These are phyloP conservation scores for Ustilago crameri DNA, from an alignment of 1,284 basidiomycete species.

Conservation along the genomic window DNA sequence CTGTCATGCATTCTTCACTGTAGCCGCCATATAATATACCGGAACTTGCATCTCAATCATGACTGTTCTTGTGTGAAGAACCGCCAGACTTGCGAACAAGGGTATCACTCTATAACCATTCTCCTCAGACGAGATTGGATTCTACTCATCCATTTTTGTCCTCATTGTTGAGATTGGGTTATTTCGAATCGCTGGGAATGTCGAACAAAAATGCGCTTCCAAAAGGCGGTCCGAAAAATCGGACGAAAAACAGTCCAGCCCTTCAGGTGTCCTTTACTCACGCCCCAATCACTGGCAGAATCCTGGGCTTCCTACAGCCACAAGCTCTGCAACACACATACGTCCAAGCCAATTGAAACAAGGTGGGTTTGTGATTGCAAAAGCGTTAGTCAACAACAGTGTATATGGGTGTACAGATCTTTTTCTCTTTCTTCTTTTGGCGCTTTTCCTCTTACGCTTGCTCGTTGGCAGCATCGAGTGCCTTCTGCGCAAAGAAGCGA, in stretches of 20 bases:
- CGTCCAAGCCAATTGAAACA: neutral
- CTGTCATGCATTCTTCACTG: neutral
- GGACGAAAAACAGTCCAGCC: neutral
- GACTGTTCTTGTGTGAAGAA: neutral
- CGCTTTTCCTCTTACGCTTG: slow-evolving; percentile 10
- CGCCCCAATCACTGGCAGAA: neutral
- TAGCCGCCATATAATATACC: neutral
- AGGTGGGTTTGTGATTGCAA: slow-evolving; percentile 19
- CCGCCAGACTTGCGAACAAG: too few relatives aligned
- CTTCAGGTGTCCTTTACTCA: neutral
- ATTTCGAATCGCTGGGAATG: too few relatives aligned
- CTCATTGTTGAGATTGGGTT: too few relatives aligned
- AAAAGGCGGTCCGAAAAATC: neutral
- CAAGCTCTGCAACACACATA: neutral
- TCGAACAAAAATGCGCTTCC: neutral
- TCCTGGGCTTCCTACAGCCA: neutral
- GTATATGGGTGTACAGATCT: slow-evolving; percentile 7
- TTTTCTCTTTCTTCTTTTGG: slow-evolving; percentile 1
- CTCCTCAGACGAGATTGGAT: too few relatives aligned
- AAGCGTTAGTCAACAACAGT: slow-evolving; percentile 6
- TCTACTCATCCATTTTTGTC: too few relatives aligned
- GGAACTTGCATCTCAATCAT: neutral
- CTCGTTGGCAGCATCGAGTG: slow-evolving; percentile 56
- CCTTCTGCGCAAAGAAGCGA: slow-evolving; percentile 74
- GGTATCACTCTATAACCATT: too few relatives aligned